phyloP scores from a whole-genome alignment of 2,329 filamentous ascomycete species.

The Claviceps sp. region DNA sequence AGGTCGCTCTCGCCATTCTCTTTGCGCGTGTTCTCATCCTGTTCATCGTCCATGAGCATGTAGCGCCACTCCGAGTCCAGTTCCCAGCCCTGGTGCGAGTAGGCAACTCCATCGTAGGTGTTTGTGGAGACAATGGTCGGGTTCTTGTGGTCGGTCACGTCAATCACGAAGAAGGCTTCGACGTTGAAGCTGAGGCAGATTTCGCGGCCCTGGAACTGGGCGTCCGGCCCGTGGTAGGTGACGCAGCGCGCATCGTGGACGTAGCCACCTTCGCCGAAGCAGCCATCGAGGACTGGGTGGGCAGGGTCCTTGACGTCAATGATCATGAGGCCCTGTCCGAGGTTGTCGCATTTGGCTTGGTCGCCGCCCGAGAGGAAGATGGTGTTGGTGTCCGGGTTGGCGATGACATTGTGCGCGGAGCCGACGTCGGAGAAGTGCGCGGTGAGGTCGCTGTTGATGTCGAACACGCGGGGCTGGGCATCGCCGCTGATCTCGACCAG shows the following conservation, averaged over 20 bases:
- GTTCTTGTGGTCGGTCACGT: constrained; percentile 31
- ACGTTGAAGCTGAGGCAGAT: constrained; percentile 42
- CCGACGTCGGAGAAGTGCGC: constrained; percentile 23
- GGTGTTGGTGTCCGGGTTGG: constrained; percentile 22
- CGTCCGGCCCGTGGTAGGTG: constrained; percentile 35
- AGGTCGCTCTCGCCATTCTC: constrained; percentile 20
- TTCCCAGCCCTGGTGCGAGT: constrained; percentile 44
- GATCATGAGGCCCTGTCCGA: constrained; percentile 37
- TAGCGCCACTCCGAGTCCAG: constrained; percentile 29
- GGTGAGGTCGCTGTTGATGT: constrained; percentile 18
- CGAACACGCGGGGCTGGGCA: constrained; percentile 18
- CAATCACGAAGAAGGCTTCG: constrained; percentile 30
- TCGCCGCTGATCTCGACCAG: constrained; percentile 26
- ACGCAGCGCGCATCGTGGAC: constrained; percentile 40
- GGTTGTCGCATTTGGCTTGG: constrained; percentile 14
- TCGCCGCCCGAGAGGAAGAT: constrained; percentile 30
- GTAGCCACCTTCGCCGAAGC: constrained; percentile 34
- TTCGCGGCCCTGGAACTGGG: constrained; percentile 24
- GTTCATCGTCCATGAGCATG: constrained; percentile 37
- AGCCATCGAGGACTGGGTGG: constrained; percentile 36
- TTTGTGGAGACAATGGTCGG: constrained; percentile 34
- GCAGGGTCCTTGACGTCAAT: constrained; percentile 38
- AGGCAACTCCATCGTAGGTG: constrained; percentile 35
- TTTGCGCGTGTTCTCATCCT: constrained; percentile 31
- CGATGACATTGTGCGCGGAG: constrained; percentile 33